These are phyloP conservation scores for Coniochaeta hoffmannii DNA, from an alignment of 2,329 filamentous ascomycete genomes.

Conservation along the genomic window DNA sequence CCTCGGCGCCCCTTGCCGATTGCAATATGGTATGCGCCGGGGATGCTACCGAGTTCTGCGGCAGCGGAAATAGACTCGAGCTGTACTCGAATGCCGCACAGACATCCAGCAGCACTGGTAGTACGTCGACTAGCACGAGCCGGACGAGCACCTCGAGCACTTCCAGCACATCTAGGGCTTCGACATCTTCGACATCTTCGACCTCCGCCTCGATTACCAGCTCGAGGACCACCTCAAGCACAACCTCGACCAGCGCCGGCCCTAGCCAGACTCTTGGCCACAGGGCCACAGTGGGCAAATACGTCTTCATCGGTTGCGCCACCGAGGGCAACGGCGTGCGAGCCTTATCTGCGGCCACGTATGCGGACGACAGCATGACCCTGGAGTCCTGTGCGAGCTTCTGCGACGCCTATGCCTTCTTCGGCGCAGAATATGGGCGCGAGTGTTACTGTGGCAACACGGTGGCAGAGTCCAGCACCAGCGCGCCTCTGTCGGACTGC, in stretches of 20 bases:
- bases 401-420: slow-evolving; percentile 27
- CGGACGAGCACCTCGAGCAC: slow-evolving; percentile 19
- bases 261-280: slow-evolving; percentile 24
- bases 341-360: slow-evolving; percentile 23
- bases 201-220: slow-evolving; percentile 26
- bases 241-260: slow-evolving; percentile 13
- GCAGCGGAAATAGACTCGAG: slow-evolving; percentile 26
- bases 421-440: slow-evolving; percentile 28
- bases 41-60: slow-evolving; percentile 27
- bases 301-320: slow-evolving; percentile 28
- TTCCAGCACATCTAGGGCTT: slow-evolving; percentile 14
- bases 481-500: slow-evolving; percentile 25
- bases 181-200: slow-evolving; percentile 13
- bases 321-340: slow-evolving; percentile 27
- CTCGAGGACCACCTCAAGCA: slow-evolving; percentile 17
- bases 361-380: slow-evolving; percentile 26
- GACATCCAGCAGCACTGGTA: background rate
- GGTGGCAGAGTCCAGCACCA: slow-evolving; percentile 22
- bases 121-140: slow-evolving; percentile 21
- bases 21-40: slow-evolving; percentile 30
- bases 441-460: slow-evolving; percentile 33
- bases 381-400: slow-evolving; percentile 28
- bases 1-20: slow-evolving; percentile 22
- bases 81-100: slow-evolving; percentile 12
- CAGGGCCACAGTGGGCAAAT: slow-evolving; percentile 27